Evolutionary conservation across 768 basidiomycete genomes (phyloP).

Genomic region (Trichaptum fuscoviolaceum): DNA sequence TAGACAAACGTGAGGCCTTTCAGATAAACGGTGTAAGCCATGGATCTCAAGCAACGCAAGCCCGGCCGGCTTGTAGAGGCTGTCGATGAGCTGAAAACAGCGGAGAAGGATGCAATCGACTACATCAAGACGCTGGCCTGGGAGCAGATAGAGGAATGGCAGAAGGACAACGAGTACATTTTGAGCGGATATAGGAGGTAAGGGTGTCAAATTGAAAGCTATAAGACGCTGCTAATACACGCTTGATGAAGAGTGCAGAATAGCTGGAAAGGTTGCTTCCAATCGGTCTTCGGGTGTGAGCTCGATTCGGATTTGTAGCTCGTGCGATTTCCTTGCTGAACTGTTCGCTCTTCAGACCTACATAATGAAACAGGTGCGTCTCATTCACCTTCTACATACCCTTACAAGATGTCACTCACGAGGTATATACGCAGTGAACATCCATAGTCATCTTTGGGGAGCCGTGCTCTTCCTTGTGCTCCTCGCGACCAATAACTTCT

Average conservation of each 20-base stretch:
- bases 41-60: background rate
- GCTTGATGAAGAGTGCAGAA: slow-evolving; percentile 43
- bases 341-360: slow-evolving; percentile 39
- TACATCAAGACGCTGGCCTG: slow-evolving; percentile 36
- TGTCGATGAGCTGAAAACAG: background rate
- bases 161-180: slow-evolving; percentile 71
- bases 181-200: slow-evolving; percentile 65
- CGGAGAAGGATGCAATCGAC: background rate
- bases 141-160: slow-evolving; percentile 62
- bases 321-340: background rate
- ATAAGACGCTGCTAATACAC: slow-evolving; percentile 8
- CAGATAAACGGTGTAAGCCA: background rate
- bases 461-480: slow-evolving; percentile 56
- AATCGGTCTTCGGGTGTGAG: slow-evolving; percentile 66
- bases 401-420: slow-evolving; percentile 7
- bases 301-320: slow-evolving; percentile 12
- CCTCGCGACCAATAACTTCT: slow-evolving; percentile 46
- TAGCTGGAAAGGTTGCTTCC: slow-evolving; percentile 55
- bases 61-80: background rate
- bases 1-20: background rate
- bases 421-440: slow-evolving; percentile 57
- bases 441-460: slow-evolving; percentile 76
- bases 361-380: slow-evolving; percentile 72
- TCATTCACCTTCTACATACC: background rate
- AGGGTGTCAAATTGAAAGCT: slow-evolving; percentile 14